Base-by-base conservation (phyloP, 2,329 filamentous ascomycete genomes). In the Aspergillus piperis region DNA sequence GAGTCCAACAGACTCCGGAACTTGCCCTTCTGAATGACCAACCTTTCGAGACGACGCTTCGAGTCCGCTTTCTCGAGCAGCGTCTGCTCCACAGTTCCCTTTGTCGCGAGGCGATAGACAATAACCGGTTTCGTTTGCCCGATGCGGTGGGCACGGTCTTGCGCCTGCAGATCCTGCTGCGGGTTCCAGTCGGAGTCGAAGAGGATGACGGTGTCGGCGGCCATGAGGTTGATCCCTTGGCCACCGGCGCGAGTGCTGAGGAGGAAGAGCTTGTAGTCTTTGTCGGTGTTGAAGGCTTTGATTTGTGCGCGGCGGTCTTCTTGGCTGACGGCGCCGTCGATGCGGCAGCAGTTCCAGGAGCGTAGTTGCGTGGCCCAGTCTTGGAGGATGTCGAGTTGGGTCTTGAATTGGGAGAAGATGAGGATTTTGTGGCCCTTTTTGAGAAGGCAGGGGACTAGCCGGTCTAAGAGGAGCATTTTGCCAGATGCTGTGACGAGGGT, bases 381-480 rank as follows among this genome's bases (percentile, higher is more conserved):
- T 64, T 96, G 87, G 0, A 99, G 81, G 2, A 99, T 90, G 70
- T 98, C 92, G 0, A 99, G 86, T 64, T 96, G 93, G 0, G 90
- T 96, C 60, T 93, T 96, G 79, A 99, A 99, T 71, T 99, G 95
- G 0, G 91, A 96, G 76, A 99, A 99, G 54, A 99, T 92, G 49
- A 99, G 85, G 27, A 98, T 89, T 71, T 98, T 98, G 79, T 97
- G 93, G 3, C 86, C 89, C 1, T 86, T 83, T 0, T 80, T 66
- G 60, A 99, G 89, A 0, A 99, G 83, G 2, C 83, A 83, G 0
- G 90, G 90, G 0, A 99, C 84, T 0, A 99, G 83, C 0, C 92
- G 87, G 73, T 99, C 95, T 0, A 99, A 85, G 0, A 99, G 84
- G 2, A 97, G 85, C 92, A 99, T 97, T 75, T 99, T 99, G 13